Conservation (phyloP, 176 grass and related monocot genomes). For the Lolium rigidum region DNA sequence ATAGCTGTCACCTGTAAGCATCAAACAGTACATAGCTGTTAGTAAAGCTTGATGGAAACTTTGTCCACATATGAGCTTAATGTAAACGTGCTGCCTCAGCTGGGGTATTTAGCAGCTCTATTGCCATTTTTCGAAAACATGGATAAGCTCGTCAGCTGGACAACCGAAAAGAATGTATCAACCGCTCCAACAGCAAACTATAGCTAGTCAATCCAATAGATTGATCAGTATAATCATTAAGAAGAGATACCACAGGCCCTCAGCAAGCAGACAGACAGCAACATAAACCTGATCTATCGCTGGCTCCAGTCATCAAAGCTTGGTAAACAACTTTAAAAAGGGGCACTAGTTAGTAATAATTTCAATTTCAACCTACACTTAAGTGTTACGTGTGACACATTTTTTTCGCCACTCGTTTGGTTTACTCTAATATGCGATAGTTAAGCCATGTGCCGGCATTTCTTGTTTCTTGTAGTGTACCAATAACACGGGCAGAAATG, state of each 20-base stretch:
- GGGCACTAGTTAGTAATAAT: not conserved
- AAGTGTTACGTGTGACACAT: not conserved
- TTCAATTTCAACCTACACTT: not conserved
- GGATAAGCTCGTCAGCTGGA: not conserved
- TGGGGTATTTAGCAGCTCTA: not conserved
- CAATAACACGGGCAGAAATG: not conserved
- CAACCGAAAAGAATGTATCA: not conserved
- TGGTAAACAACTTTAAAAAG: not conserved
- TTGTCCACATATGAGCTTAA: not conserved
- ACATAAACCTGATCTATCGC: slow-evolving; percentile 2
- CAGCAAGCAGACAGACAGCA: not conserved
- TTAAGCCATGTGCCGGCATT: not conserved
- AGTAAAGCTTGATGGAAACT: not conserved
- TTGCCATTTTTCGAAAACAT: not conserved
- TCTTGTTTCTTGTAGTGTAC: not conserved
- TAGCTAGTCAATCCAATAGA: not conserved
- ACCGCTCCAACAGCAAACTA: not conserved
- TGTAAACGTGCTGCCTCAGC: not conserved
- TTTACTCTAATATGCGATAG: not conserved
- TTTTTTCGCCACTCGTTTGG: not conserved
- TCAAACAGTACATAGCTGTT: not conserved
- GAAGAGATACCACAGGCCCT: not conserved
- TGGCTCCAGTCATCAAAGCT: not conserved
- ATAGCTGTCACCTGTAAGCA: slow-evolving; percentile 22
- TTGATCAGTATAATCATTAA: not conserved